A percentile compares a stretch with the other conserved stretches of the same genome.
phyloP scores from a whole-genome alignment of 306 rosid genomes.

The Pyrus betulifolia region DNA sequence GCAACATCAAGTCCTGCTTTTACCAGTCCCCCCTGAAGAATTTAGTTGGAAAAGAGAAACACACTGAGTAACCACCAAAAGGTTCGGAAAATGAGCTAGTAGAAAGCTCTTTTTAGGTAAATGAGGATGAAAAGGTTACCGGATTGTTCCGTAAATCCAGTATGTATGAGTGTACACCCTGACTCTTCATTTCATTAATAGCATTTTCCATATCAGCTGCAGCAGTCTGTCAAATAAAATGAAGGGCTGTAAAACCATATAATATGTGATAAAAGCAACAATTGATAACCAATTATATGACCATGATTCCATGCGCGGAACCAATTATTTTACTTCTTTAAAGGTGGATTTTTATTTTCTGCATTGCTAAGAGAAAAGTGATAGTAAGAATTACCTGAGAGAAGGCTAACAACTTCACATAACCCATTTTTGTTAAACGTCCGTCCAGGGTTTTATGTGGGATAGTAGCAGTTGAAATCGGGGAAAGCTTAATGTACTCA shows the following conservation, averaged over 20 bases:
- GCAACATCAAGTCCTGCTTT: conserved; percentile 92
- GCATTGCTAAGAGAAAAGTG: neutral
- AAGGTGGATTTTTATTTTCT: too few relatives aligned
- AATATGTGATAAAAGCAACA: neutral
- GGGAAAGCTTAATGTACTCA: conserved; percentile 79
- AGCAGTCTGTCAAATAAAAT: conserved; percentile 50
- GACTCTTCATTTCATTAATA: conserved; percentile 64
- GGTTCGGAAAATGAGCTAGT: neutral
- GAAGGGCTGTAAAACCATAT: neutral
- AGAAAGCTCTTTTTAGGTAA: neutral
- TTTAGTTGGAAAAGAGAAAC: conserved; percentile 5
- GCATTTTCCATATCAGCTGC: conserved; percentile 86
- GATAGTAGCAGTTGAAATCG: conserved; percentile 74
- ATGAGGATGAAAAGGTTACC: conserved; percentile 28
- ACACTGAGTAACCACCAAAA: neutral
- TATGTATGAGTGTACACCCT: conserved; percentile 88
- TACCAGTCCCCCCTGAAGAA: conserved; percentile 84
- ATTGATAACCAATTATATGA: neutral
- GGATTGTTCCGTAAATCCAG: conserved; percentile 94
- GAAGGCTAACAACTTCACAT: conserved; percentile 73
- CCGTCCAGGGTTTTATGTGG: conserved; percentile 72
- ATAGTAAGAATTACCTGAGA: conserved; percentile 55
- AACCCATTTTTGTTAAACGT: conserved; percentile 67
- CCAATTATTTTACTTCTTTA: neutral
- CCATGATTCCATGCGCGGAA: neutral